A percentile compares a stretch with the other conserved stretches of the same genome.
phyloP scores from a whole-genome alignment of 768 basidiomycete species.

The Plicaturopsis crispa region DNA sequence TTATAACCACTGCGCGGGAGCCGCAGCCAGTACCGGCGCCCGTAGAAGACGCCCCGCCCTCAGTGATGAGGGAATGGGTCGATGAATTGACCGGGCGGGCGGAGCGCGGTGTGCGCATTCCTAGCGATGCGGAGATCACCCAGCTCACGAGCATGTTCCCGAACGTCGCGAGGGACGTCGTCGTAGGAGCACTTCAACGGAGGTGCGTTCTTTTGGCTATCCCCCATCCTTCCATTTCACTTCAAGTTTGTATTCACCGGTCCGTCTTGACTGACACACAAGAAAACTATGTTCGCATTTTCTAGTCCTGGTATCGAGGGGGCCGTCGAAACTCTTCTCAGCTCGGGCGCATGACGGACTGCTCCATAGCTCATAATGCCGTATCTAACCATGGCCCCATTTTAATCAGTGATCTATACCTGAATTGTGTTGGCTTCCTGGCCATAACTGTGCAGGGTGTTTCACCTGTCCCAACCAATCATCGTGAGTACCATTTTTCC shows the following conservation, averaged over 20 bases:
- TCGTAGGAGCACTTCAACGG: constrained; percentile 73
- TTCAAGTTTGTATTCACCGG: constrained; percentile 1
- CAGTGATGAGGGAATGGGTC: constrained; percentile 74
- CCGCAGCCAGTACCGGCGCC: no score
- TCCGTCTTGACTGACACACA: constrained; percentile 5
- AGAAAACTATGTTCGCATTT: constrained; percentile 3
- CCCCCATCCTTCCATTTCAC: constrained; percentile 9
- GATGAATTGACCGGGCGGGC: constrained; percentile 67
- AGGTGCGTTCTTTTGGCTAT: constrained; percentile 57
- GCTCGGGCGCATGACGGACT: constrained; percentile 34
- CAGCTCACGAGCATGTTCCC: constrained; percentile 82
- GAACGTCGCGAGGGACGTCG: constrained; percentile 59
- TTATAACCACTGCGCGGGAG: constrained; percentile 58
- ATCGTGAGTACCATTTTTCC: no score
- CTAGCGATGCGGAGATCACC: constrained; percentile 68
- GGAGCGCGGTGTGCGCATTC: constrained; percentile 55
- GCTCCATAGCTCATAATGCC: no score
- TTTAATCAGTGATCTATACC: no score
- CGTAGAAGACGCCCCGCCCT: constrained; percentile 20
- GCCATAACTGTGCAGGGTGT: no score
- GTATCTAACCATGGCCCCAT: no score
- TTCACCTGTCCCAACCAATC: no score
- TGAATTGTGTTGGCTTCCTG: no score
- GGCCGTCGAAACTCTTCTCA: constrained; percentile 75
- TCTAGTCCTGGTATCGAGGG: constrained; percentile 68